Evolutionary conservation across 352 stramenopile species (phyloP).

Genomic region (Pythium periplocum): DNA sequence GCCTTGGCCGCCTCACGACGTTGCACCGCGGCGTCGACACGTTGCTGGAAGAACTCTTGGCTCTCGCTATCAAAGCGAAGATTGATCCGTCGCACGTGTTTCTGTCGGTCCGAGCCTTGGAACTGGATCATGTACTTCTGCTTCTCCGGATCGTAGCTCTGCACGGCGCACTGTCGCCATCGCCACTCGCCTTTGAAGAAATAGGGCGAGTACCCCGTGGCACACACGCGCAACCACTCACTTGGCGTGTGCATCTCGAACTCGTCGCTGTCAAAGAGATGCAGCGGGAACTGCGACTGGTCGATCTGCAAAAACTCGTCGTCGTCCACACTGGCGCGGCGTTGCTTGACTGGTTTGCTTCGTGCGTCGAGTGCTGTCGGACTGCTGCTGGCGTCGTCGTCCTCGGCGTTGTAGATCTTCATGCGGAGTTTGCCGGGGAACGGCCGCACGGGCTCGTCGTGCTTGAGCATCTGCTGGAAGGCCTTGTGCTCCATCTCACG

Average conservation of each 20-base stretch:
- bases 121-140: slow-evolving; percentile 85
- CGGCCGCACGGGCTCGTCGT: slow-evolving; percentile 38
- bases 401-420: slow-evolving; percentile 29
- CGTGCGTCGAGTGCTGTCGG: background rate
- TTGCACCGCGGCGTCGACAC: slow-evolving; percentile 56
- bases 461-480: slow-evolving; percentile 51
- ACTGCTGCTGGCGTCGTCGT: background rate
- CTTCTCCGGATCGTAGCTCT: slow-evolving; percentile 55
- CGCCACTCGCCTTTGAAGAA: slow-evolving; percentile 84
- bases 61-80: slow-evolving; percentile 87
- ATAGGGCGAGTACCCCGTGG: slow-evolving; percentile 62
- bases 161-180: slow-evolving; percentile 64
- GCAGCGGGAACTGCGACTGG: slow-evolving; percentile 88
- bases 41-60: slow-evolving; percentile 58
- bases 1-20: slow-evolving; percentile 78
- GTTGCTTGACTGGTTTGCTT: background rate
- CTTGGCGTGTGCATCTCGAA: slow-evolving; percentile 63
- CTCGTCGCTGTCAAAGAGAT: slow-evolving; percentile 89
- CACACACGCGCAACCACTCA: slow-evolving; percentile 65
- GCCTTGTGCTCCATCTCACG: slow-evolving; percentile 54
- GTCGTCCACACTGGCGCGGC: slow-evolving; percentile 16
- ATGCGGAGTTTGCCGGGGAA: slow-evolving; percentile 59
- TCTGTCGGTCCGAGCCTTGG: slow-evolving; percentile 77
- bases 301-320: slow-evolving; percentile 86
- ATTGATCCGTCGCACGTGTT: slow-evolving; percentile 89